phyloP scores from a whole-genome alignment of 148 eudicot species.

The Euryodendron excelsum region DNA sequence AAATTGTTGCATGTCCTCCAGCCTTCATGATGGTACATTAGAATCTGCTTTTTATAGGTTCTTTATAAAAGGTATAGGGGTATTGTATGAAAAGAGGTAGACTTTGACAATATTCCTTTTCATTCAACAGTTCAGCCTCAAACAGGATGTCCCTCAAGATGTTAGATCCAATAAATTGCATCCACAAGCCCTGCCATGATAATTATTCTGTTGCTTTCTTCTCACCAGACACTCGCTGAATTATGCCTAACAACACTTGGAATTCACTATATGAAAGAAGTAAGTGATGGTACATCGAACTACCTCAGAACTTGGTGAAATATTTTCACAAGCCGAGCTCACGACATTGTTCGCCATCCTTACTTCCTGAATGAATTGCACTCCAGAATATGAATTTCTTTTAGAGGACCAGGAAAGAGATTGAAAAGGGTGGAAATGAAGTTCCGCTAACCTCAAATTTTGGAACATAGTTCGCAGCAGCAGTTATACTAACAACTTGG shows the following conservation, averaged over 20 bases:
- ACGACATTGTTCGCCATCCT: conserved; percentile 42
- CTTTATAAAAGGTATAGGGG: too few relatives aligned
- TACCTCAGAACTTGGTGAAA: conserved; percentile 45
- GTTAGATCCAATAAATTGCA: not conserved
- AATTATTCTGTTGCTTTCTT: not conserved
- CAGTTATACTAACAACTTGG: conserved; percentile 74
- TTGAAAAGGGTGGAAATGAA: not conserved
- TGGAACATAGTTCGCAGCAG: conserved; percentile 66
- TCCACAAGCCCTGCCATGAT: not conserved
- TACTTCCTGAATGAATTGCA: conserved; percentile 42
- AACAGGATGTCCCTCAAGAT: not conserved
- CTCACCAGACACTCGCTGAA: not conserved
- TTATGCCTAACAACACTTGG: not conserved
- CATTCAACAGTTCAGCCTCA: not conserved
- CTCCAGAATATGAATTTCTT: not conserved
- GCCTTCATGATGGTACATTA: not conserved
- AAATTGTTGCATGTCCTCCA: not conserved
- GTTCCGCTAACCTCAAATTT: conserved; percentile 41
- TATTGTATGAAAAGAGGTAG: too few relatives aligned
- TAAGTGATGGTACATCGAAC: not conserved
- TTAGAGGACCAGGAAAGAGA: not conserved
- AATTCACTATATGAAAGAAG: not conserved
- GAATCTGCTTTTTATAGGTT: not conserved
- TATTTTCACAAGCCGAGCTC: conserved; percentile 37
- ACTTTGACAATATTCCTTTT: not conserved